phyloP scores from a whole-genome alignment of 176 grass and related monocot genomes.

The Musa beccarii region DNA sequence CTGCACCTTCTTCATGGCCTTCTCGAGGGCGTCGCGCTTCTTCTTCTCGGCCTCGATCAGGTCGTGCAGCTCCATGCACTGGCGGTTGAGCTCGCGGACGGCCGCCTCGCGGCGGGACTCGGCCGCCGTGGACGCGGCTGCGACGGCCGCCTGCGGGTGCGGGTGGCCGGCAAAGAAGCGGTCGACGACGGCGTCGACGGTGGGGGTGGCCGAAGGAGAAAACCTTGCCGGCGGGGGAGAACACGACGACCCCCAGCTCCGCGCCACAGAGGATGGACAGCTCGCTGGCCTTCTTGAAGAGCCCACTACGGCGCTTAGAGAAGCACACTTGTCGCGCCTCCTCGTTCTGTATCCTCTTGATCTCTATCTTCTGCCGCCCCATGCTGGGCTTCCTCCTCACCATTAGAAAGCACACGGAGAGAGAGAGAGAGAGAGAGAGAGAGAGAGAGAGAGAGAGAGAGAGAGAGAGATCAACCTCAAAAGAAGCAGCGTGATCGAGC shows the following conservation, averaged over 20 bases:
- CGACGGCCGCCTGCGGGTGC: too few species aligned
- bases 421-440: background rate
- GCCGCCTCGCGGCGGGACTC: slow-evolving; percentile 7
- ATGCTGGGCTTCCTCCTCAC: slow-evolving; percentile 18
- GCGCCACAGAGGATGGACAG: slow-evolving; percentile 25
- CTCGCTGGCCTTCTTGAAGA: slow-evolving; percentile 31
- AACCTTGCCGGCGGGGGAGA: slow-evolving; percentile 27
- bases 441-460: background rate
- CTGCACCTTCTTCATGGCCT: slow-evolving; percentile 9
- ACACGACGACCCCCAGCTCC: slow-evolving; percentile 18
- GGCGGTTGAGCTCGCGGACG: slow-evolving; percentile 19
- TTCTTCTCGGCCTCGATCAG: slow-evolving; percentile 24
- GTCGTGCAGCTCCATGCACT: slow-evolving; percentile 21
- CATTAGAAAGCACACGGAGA: background rate
- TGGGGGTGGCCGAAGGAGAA: slow-evolving; percentile 32
- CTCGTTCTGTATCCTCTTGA: slow-evolving; percentile 29
- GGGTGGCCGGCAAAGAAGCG: slow-evolving; percentile 5
- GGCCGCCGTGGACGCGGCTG: background rate
- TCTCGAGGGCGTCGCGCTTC: background rate
- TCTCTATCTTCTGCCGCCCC: slow-evolving; percentile 30
- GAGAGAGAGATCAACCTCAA: background rate
- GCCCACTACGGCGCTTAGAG: slow-evolving; percentile 22
- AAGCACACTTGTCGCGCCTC: slow-evolving; percentile 31
- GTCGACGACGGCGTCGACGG: slow-evolving; percentile 21
- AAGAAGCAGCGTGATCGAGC: background rate